phyloP scores from a whole-genome alignment of 768 basidiomycete genomes.

The Pleurotus tuoliensis region DNA sequence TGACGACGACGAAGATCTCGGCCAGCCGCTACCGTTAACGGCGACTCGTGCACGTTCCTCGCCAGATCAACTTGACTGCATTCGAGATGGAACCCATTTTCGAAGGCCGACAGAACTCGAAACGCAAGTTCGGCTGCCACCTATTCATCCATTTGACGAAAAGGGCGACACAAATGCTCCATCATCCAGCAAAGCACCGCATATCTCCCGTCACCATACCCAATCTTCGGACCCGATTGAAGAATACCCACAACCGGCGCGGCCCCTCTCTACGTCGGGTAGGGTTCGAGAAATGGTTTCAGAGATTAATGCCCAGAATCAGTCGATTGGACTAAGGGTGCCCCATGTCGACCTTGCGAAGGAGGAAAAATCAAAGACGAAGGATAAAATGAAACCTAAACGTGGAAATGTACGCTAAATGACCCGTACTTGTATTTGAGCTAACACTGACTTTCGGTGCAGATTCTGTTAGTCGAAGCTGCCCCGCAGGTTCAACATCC shows the following conservation, averaged over 20 bases:
- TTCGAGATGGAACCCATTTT: background rate
- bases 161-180: background rate
- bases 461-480: no score
- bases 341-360: background rate
- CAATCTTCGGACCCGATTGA: constrained; percentile 4
- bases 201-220: background rate
- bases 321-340: background rate
- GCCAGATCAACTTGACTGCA: constrained; percentile 9
- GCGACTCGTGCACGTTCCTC: constrained; percentile 2
- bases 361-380: background rate
- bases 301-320: no score
- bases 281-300: no score
- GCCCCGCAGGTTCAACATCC: no score
- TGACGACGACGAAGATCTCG: constrained; percentile 10
- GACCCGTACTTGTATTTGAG: no score
- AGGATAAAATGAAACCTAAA: background rate
- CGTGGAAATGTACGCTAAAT: background rate
- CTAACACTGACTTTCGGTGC: no score
- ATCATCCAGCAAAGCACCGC: background rate
- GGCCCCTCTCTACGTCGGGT: background rate
- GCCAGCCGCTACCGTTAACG: background rate
- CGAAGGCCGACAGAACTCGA: background rate
- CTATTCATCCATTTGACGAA: background rate
- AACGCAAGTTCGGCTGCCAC: background rate
- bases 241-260: background rate